Base-by-base conservation (phyloP, 805 yeast species). In the Cyberlindnera euphorbiae region DNA sequence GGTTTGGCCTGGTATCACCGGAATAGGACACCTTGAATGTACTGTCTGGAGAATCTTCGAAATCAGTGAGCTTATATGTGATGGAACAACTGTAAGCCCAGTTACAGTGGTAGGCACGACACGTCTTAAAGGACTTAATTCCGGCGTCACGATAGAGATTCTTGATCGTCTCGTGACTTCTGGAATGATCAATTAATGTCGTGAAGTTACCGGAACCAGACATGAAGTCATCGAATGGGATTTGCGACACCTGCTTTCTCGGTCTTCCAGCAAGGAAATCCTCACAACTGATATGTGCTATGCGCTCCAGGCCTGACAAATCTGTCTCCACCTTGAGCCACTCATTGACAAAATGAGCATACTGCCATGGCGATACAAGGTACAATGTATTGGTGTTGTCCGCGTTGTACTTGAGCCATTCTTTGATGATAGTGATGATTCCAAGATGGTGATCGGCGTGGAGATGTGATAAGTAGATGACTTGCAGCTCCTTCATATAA, bases 371-470 rank as follows among this genome's bases (percentile, higher is more conserved):
- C 0, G 79, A 69, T 2, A 88, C 68, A 18, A 90, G 53, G 44
- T 70, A 75, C 9, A 90, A 60, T 15, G 57, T 62, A 5, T 60
- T 49, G 11, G 59, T 44, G 41, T 72, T 66, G 11, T 62, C 55
- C 22, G 59, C 53, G 39, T 73, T 66, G 39, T 56, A 50, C n/a
- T 50, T 39, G 31, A 59, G 53, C 95, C 97, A 89, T 45, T 75
- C 77, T 26, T 68, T 66, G 18, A 93, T 66, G 4, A 93, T 58
- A 5, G 86, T 72, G 8, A 82, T 62, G 5, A 84, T 67, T 0
- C 99, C 99, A 28, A 93, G 63, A 58, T 90, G 97, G 57, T 93
- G 99, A 56, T 93, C 99, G 0, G 97, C 98, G 60, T 93, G 99
- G 49, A 90, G 66, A 65, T 93, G 99, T 48, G 95, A 82, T 36